phyloP scores from a whole-genome alignment of 371 early-diverging fungal species.

The Mortierella sp. region DNA sequence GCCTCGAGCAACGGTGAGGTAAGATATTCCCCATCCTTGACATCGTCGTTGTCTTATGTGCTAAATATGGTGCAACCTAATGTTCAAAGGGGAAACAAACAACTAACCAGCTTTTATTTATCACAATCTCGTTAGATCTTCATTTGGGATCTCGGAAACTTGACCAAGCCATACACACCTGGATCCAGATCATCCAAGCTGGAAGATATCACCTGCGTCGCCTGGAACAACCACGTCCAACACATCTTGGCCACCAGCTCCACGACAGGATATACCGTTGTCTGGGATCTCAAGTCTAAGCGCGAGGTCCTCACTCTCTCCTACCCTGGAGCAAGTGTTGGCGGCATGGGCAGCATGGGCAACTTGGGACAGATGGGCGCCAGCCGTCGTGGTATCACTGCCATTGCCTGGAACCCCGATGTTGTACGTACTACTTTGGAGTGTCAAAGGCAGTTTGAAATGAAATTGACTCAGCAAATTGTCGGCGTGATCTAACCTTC shows the following conservation, averaged over 20 bases:
- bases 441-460: neutral
- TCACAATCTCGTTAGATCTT: conserved; percentile 72
- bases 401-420: conserved; percentile 96
- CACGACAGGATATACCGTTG: conserved; percentile 92
- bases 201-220: conserved; percentile 89
- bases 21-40: neutral
- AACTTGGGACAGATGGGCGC: conserved; percentile 61
- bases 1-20: conserved; percentile 95
- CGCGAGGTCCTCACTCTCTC: conserved; percentile 89
- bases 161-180: conserved; percentile 89
- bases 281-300: conserved; percentile 94
- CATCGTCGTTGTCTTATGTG: neutral
- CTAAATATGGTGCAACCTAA: neutral
- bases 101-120: neutral
- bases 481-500: conserved; percentile 1
- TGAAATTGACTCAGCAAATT: too few relatives aligned
- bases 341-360: conserved; percentile 60
- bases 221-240: conserved; percentile 95
- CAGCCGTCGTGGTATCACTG: conserved; percentile 80
- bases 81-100: neutral
- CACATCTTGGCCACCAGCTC: conserved; percentile 95
- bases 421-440: conserved; percentile 65
- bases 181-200: conserved; percentile 86
- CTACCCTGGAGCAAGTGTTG: conserved; percentile 71
- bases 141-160: conserved; percentile 94